Evolutionary conservation across 2,329 filamentous ascomycete genomes (phyloP).

Genomic region (Ceratocystis albifundus): DNA sequence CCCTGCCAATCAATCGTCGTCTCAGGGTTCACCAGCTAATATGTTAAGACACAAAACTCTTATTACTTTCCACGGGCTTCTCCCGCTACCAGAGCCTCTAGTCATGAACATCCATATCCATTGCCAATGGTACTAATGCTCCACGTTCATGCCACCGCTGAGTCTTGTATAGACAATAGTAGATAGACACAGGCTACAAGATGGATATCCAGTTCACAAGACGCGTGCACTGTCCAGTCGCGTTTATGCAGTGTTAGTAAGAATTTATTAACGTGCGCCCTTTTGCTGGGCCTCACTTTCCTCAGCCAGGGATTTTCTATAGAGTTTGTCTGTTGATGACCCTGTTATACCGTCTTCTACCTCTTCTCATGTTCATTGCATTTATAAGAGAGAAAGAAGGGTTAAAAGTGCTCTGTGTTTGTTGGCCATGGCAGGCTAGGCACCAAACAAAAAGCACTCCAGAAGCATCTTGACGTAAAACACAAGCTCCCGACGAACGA

Average conservation of each 20-base stretch:
- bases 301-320: not conserved
- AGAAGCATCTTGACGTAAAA: not conserved
- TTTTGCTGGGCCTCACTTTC: constrained; percentile 10
- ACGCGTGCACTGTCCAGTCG: constrained; percentile 7
- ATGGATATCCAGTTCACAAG: not conserved
- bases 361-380: not conserved
- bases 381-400: not conserved
- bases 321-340: not conserved
- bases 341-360: no score
- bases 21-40: no score
- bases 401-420: not conserved
- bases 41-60: no score
- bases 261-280: not conserved
- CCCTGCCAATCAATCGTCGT: no score
- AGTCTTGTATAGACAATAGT: not conserved
- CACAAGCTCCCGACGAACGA: not conserved
- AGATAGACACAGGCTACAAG: not conserved
- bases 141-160: not conserved
- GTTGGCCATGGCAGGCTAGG: not conserved
- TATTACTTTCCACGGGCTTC: no score
- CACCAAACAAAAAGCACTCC: not conserved
- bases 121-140: not conserved
- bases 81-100: no score
- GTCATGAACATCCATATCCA: not conserved
- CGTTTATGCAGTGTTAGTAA: not conserved